Base-by-base conservation (phyloP, 1,284 basidiomycete species). In the Sutorius eximius region DNA sequence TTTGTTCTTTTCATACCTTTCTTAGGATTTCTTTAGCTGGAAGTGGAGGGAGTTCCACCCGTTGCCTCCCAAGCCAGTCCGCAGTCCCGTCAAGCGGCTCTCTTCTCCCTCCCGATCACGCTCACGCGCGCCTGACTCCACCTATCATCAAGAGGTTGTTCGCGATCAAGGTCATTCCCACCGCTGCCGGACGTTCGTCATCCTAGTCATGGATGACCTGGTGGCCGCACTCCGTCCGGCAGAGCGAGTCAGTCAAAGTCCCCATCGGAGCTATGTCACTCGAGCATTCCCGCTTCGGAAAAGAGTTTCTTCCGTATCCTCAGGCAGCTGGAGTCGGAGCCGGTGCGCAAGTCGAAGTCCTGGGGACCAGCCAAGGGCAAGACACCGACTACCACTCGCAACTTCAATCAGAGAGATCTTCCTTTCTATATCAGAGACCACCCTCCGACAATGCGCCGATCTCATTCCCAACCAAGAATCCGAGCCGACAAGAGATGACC, bases 71-170 rank as follows among this genome's bases (percentile, higher is more conserved):
- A 73, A 74, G 67, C 64, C 67, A 53, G 59, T 57, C 22, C 69
- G 69, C 34, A 70, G 53, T 47, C 59, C 66, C 59, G 36, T 59
- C 62, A 64, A 71, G 53, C 74, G 67, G 56, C 71, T 68, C 6
- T 67, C 66, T 59, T 77, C 76, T 46, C 77, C 72, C 51, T 86
- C 83, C 5, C 74, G 75, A 43, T 85, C 85, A 15, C 81, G 75
- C 24, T 82, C 81, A 36, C 78, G 76, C 30, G 86, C 86, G 7
- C 85, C 85, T 6, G 82, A 80, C 32, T 87, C 87, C 16, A 77
- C 78, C 57, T 80, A 79, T 88, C 87, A 29, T 86, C 85, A 46
- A 76, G 80, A 52, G 82, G 79, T 57, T 82, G 82, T 37, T 89
- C 87, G 41, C 77, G 75, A 48, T 86, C 88, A 27, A 75, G 76